A percentile compares a stretch with the other conserved stretches of the same genome.
phyloP scores from a whole-genome alignment of 805 yeast genomes.

The Suhomyces xylopsoci region DNA sequence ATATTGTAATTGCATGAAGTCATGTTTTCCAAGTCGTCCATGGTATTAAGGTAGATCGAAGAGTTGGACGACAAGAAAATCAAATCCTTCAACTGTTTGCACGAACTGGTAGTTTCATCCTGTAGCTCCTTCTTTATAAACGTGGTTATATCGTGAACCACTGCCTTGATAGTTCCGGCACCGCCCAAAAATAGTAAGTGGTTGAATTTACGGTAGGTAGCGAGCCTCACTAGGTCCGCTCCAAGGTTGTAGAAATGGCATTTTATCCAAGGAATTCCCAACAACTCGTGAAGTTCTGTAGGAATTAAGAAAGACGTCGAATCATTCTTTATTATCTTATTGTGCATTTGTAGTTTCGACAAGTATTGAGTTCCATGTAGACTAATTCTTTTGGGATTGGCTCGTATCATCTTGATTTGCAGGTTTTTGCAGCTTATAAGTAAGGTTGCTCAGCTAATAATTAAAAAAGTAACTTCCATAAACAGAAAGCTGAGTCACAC shows the following conservation, averaged over 20 bases:
- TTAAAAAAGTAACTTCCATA: neutral
- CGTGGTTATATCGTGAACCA: constrained; percentile 32
- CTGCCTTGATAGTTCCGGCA: constrained; percentile 30
- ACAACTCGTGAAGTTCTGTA: constrained; percentile 8
- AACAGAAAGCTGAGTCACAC: neutral
- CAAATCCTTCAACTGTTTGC: constrained; percentile 21
- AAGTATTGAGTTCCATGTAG: constrained; percentile 1
- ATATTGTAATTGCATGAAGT: constrained; percentile 7
- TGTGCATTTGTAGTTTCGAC: constrained; percentile 1
- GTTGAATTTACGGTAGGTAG: constrained; percentile 31
- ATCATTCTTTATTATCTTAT: neutral
- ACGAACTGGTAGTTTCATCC: constrained; percentile 10
- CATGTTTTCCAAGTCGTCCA: neutral
- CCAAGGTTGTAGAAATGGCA: constrained; percentile 35
- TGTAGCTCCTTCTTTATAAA: constrained; percentile 30
- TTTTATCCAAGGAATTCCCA: constrained; percentile 25
- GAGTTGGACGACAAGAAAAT: constrained; percentile 10
- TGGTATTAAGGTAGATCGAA: constrained; percentile 6
- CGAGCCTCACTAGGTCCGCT: constrained; percentile 30
- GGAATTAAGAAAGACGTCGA: constrained; percentile 3
- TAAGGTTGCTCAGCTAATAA: neutral
- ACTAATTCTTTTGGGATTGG: neutral
- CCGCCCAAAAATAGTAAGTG: constrained; percentile 25
- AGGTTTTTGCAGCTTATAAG: neutral
- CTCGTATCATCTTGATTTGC: constrained; percentile 1